A percentile compares a stretch with the other conserved stretches of the same genome.
These are phyloP conservation scores for Penicillium sp. DNA, from an alignment of 2,329 filamentous ascomycete genomes.

Conservation along the genomic window DNA sequence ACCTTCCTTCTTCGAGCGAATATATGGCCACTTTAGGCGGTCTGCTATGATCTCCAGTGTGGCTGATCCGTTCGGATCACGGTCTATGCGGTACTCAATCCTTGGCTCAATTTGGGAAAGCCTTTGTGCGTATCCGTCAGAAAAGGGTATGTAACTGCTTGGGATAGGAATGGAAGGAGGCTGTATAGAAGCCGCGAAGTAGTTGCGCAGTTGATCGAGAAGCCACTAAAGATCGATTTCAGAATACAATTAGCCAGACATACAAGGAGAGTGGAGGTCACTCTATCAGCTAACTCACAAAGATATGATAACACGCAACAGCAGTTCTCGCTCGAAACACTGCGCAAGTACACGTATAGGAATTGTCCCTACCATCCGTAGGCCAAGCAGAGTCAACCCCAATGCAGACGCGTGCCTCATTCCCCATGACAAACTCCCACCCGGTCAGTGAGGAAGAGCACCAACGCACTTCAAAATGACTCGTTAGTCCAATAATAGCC, in stretches of 20 bases:
- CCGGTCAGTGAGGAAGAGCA: slow-evolving; percentile 35
- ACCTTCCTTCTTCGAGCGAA: slow-evolving; percentile 31
- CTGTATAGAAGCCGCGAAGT: slow-evolving; percentile 33
- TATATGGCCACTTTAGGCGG: slow-evolving; percentile 41
- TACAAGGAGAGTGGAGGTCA: neutral
- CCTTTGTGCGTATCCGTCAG: slow-evolving; percentile 35
- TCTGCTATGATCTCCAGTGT: slow-evolving; percentile 39
- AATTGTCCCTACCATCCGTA: slow-evolving; percentile 12
- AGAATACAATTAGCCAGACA: neutral
- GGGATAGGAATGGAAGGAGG: slow-evolving; percentile 35
- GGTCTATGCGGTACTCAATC: slow-evolving; percentile 39
- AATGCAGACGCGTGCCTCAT: slow-evolving; percentile 42
- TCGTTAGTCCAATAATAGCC: slow-evolving; percentile 41
- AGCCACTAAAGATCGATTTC: slow-evolving; percentile 40
- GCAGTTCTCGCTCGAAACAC: slow-evolving; percentile 36
- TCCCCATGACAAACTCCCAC: slow-evolving; percentile 44
- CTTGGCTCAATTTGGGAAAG: slow-evolving; percentile 23
- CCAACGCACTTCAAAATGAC: slow-evolving; percentile 40
- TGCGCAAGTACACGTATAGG: slow-evolving; percentile 43
- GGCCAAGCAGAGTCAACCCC: slow-evolving; percentile 12
- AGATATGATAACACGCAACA: slow-evolving; percentile 48
- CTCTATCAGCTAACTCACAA: slow-evolving; percentile 36
- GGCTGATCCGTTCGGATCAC: slow-evolving; percentile 13
- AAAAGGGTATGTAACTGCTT: slow-evolving; percentile 13
- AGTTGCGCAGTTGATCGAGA: slow-evolving; percentile 46